Base-by-base conservation (phyloP, 2,329 filamentous ascomycete genomes). In the Endothia cerciana region DNA sequence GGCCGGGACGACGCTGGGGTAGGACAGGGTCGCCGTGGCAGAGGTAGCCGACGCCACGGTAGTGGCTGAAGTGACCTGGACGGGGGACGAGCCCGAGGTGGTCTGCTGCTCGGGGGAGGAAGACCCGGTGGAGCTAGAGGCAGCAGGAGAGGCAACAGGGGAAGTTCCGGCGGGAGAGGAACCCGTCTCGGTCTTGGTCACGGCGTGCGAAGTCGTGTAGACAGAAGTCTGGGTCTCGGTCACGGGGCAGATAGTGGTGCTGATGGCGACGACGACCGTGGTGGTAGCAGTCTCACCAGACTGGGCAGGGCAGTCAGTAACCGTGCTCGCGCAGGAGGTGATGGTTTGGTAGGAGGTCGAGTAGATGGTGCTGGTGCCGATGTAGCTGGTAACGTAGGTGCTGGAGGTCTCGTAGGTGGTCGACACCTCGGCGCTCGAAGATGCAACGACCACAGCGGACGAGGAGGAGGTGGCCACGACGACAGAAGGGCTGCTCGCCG, bases 1-100 rank as follows among this genome's bases (percentile, higher is more conserved):
- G 75, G 88, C 88, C 69, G 94, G 94, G 60, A 97, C 89, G 58
- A 94, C 86, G 33, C 83, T 80, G 65, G 93, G 93, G 80, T 88
- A 87, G 65, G 82, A 80, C 51, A 84, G 79, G 43, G 82, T 81
- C 74, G 79, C 75, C 15, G 78, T 74, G 56, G 83, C 77, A 45
- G 71, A 71, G 47, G 77, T 67, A 33, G 76, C 72, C 43, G 73
- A 75, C 69, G 74, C 77, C 69, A 74, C 75, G 43, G 80, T 77
- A 7, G 73, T 74, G 49, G 73, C 75, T 60, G 83, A 84, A 1
- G 82, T 66, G 59, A 64, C 61, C 58, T 65, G 63, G 25, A 55
- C 67, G 25, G 68, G 66, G 19, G 64, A 61, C 8, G 69, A 61
- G 47, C 62, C 47, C 38, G 68, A 67, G 41, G 67, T 65, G 25